Evolutionary conservation across 2,329 filamentous ascomycete genomes (phyloP).

Genomic region (Aureobasidium melanogenum): DNA sequence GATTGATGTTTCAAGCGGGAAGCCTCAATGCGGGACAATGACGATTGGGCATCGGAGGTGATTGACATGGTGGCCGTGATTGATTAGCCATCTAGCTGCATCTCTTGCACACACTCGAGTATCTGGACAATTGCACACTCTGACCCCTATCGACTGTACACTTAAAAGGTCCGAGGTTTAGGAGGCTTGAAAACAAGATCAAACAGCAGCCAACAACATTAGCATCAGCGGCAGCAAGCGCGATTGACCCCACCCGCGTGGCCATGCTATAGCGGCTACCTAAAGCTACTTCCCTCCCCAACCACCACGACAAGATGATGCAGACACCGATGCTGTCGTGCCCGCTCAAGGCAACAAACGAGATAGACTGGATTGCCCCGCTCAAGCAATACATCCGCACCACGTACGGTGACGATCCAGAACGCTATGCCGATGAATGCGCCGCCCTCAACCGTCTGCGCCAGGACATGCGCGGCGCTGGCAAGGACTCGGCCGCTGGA

Average conservation of each 20-base stretch:
- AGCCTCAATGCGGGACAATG: background rate
- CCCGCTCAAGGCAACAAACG: constrained; percentile 87
- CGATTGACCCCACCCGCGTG: constrained; percentile 6
- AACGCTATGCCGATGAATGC: constrained; percentile 93
- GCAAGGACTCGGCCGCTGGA: constrained; percentile 90
- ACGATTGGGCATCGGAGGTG: background rate
- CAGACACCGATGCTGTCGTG: constrained; percentile 92
- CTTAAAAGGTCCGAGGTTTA: background rate
- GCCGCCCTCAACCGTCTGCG: constrained; percentile 85
- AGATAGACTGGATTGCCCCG: constrained; percentile 94
- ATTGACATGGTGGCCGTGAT: background rate
- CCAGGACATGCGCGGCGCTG: constrained; percentile 96
- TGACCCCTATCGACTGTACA: background rate
- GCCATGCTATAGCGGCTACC: constrained; percentile 8
- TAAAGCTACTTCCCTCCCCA: background rate
- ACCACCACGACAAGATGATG: constrained; percentile 34
- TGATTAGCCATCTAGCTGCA: background rate
- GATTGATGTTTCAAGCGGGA: background rate
- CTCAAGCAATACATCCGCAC: constrained; percentile 89
- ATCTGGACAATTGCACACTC: background rate
- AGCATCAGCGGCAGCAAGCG: background rate
- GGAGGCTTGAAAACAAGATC: background rate
- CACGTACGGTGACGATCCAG: constrained; percentile 92
- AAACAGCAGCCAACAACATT: background rate
- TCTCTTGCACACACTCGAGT: background rate